Evolutionary conservation across 1,284 basidiomycete genomes (phyloP).

Genomic region (Boletus semigastroideus): DNA sequence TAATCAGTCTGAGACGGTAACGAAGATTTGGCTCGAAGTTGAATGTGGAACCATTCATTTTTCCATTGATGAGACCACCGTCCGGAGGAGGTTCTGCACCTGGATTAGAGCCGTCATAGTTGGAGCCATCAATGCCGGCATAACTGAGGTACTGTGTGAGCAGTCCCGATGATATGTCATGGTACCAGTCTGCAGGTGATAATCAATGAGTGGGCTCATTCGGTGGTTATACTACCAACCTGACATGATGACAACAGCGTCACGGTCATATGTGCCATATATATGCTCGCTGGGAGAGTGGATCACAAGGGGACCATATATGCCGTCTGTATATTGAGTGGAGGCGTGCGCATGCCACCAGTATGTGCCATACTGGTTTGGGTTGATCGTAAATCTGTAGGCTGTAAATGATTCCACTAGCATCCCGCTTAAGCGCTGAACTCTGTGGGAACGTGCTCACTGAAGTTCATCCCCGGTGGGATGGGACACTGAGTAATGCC

Average conservation of each 20-base stretch:
- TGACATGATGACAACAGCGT: constrained; percentile 28
- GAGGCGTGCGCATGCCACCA: constrained; percentile 35
- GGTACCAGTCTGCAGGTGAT: constrained; percentile 30
- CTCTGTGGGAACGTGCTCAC: constrained; percentile 12
- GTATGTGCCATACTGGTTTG: constrained; percentile 33
- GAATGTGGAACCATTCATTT: constrained; percentile 23
- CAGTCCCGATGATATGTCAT: constrained; percentile 31
- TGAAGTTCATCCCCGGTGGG: constrained; percentile 35
- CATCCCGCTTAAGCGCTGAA: neutral
- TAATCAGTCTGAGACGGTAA: constrained; percentile 34
- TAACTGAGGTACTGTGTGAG: constrained; percentile 30
- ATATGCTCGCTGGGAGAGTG: constrained; percentile 33
- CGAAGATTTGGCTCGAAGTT: constrained; percentile 28
- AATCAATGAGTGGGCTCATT: neutral
- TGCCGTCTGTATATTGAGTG: constrained; percentile 35
- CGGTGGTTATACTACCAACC: constrained; percentile 18
- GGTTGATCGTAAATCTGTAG: constrained; percentile 31
- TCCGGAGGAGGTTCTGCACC: constrained; percentile 35
- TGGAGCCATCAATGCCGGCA: constrained; percentile 28
- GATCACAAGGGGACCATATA: constrained; percentile 34
- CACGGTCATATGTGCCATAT: constrained; percentile 28
- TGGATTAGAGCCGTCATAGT: constrained; percentile 30
- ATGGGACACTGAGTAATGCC: constrained; percentile 35
- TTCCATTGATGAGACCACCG: constrained; percentile 34
- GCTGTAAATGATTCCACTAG: constrained; percentile 18